Evolutionary conservation across 306 rosid genomes (phyloP).

Genomic region (Potentilla sterilis): DNA sequence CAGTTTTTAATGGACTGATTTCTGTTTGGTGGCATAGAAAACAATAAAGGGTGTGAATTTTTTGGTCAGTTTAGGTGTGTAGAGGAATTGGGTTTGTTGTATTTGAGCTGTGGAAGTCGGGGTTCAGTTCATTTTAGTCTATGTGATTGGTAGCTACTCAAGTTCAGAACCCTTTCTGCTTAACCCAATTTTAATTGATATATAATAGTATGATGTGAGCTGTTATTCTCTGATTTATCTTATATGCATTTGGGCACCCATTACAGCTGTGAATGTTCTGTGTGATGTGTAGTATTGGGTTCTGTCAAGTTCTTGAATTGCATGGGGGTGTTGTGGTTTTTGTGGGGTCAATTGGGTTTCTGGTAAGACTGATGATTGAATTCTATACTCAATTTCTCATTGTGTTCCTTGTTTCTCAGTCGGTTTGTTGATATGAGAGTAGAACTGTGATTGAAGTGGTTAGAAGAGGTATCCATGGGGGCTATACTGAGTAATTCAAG

Average conservation of each 20-base stretch:
- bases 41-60: not conserved
- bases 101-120: not conserved
- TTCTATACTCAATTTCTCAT: not conserved
- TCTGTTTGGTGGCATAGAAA: not conserved
- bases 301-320: not conserved
- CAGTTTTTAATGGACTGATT: not conserved
- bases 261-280: not conserved
- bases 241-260: not conserved
- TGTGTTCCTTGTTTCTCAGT: not conserved
- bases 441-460: constrained; percentile 4
- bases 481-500: constrained; percentile 50
- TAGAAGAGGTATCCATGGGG: constrained; percentile 49
- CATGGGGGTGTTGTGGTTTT: not conserved
- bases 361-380: not conserved
- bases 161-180: not conserved
- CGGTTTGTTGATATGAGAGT: constrained; percentile 3
- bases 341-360: not conserved
- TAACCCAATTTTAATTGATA: not conserved
- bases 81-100: not conserved
- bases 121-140: not conserved
- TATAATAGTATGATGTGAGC: not conserved
- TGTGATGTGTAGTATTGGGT: not conserved
- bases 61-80: not conserved
- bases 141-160: not conserved
- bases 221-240: not conserved